Percentiles rank a stretch among this genome's conserved stretches.
Conservation (phyloP, 257 asterid species). For the Solanum megistacrolobum region DNA sequence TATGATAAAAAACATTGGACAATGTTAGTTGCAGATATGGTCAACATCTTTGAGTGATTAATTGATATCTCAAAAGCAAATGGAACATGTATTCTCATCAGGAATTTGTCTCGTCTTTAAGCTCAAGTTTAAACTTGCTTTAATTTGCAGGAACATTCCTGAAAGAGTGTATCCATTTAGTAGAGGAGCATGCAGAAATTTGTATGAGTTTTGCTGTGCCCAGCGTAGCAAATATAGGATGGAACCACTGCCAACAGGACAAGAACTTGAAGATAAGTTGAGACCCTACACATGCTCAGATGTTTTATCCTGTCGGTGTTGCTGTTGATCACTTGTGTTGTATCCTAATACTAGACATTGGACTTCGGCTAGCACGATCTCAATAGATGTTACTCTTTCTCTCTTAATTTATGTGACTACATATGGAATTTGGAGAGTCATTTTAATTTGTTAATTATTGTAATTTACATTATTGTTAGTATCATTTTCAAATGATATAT, state of each 20-base stretch:
- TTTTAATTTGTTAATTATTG: not conserved
- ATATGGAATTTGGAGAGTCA: not conserved
- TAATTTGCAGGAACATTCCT: slow-evolving; percentile 60
- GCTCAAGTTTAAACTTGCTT: not conserved
- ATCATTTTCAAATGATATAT: not conserved
- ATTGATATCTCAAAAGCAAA: not conserved
- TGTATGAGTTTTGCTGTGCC: slow-evolving; percentile 59
- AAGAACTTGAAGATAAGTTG: slow-evolving; percentile 60
- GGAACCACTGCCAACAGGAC: slow-evolving; percentile 63
- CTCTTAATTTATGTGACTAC: too few relatives aligned
- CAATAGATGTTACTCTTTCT: not conserved
- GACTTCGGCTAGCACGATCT: not conserved
- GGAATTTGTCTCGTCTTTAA: not conserved
- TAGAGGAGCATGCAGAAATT: slow-evolving; percentile 77
- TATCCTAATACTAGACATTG: not conserved
- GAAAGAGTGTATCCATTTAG: slow-evolving; percentile 89
- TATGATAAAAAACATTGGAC: not conserved
- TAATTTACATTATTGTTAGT: not conserved
- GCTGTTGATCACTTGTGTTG: slow-evolving; percentile 22
- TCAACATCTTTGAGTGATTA: not conserved
- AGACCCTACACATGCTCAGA: slow-evolving; percentile 75
- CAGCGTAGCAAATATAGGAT: slow-evolving; percentile 34
- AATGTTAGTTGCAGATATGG: not conserved
- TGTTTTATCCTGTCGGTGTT: slow-evolving; percentile 67
- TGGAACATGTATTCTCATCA: not conserved